These are phyloP conservation scores for Mangifera indica DNA, from an alignment of 345 rosid species.

Conservation along the genomic window DNA sequence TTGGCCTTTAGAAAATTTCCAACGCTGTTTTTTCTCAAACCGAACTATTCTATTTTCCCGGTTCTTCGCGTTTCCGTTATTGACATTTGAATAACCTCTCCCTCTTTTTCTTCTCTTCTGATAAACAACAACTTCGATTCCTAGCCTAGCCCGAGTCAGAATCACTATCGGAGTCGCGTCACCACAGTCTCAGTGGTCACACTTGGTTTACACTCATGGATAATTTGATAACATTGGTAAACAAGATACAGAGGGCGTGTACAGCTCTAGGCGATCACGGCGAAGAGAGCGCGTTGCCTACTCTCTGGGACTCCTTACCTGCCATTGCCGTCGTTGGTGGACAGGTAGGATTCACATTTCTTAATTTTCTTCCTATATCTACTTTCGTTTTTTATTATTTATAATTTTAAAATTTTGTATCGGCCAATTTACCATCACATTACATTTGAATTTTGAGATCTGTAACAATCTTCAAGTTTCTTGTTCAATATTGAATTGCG, in stretches of 20 bases:
- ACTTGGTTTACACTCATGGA: conserved; percentile 48
- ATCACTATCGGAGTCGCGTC: background rate
- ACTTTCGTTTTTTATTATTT: background rate
- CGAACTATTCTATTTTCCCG: conserved; percentile 24
- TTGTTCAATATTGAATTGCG: background rate
- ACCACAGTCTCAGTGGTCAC: conserved; percentile 1
- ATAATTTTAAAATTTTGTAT: background rate
- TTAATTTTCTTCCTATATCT: background rate
- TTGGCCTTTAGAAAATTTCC: conserved; percentile 12
- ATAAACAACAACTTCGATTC: background rate
- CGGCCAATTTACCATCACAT: background rate
- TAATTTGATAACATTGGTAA: conserved; percentile 78
- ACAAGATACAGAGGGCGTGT: conserved; percentile 91
- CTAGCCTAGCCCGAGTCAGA: background rate
- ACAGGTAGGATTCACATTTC: conserved; percentile 48
- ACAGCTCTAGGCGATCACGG: conserved; percentile 96
- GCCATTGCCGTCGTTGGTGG: conserved; percentile 97
- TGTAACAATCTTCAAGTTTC: background rate
- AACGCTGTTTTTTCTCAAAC: background rate
- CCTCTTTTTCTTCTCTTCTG: conserved; percentile 2
- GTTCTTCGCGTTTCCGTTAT: conserved; percentile 14
- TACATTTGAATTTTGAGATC: background rate
- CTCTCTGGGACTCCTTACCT: conserved; percentile 95
- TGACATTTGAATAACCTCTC: background rate
- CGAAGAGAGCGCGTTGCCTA: conserved; percentile 89